Evolutionary conservation across 179 eudicot species (phyloP), one percentile per base, ranked within the genome.

Genomic region (Drosera spatulata): DNA sequence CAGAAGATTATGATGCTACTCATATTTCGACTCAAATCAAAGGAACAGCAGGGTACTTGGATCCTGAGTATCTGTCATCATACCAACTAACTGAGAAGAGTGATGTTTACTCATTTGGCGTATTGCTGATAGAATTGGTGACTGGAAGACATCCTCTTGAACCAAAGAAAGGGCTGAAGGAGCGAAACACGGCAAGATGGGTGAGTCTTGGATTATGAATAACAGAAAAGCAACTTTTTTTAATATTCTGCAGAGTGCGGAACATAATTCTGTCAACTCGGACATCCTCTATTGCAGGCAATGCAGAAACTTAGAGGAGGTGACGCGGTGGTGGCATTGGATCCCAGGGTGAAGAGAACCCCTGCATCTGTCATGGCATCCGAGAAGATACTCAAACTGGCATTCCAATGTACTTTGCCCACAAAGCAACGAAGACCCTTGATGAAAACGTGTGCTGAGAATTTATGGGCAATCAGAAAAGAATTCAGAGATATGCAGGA

Each of bases 41-140:
- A 77, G 96, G 96, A 47, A 88, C 96, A 6, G 77, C 73, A 3
- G 96, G 96, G 40, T 88, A 88, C 67, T 71, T 86, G 74, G 96
- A 88, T 70, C 96, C 94, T 8, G 96, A 88, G 65, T 88, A 88
- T 61, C 61, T 88, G 61, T 75, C 55, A 65, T 79, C 94, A 5
- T 79, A 83, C 68, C 86, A 88, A 61, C 81, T 88, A 52, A 88
- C 94, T 33, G 89, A 81, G 1, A 88, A 82, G 75, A 88, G 96
- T 42, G 96, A 88, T 70, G 94, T 88, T 53, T 88, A 81, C 77
- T 85, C 94, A 45, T 88, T 85, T 61, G 94, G 96, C 40, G 75
- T 85, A 51, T 57, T 88, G 68, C 90, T 88, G 41, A 71, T 86
- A 38, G 96, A 88, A 50, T 64, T 88, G 53, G 72, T 83, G 41